A percentile compares a stretch with the other conserved stretches of the same genome.
These are phyloP conservation scores for Usnea hakonensis DNA, from an alignment of 495 filamentous ascomycete species.

Conservation along the genomic window DNA sequence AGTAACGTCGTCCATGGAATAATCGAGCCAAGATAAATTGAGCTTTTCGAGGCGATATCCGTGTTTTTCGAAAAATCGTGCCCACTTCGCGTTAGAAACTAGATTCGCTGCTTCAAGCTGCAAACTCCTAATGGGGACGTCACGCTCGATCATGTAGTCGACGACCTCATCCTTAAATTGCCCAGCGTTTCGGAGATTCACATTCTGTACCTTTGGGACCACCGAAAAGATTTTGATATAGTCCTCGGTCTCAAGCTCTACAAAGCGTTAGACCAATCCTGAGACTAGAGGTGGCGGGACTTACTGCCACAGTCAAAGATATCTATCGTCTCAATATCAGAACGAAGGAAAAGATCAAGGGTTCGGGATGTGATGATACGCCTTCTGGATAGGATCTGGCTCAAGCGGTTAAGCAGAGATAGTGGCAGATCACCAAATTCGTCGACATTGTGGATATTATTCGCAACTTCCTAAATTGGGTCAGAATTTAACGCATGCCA, in stretches of 20 bases:
- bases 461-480: constrained; percentile 56
- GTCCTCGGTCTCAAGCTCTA: constrained; percentile 64
- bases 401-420: constrained; percentile 60
- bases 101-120: constrained; percentile 74
- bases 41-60: constrained; percentile 57
- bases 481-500: constrained; percentile 5
- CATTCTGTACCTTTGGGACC: constrained; percentile 54
- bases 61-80: constrained; percentile 50
- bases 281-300: constrained; percentile 16
- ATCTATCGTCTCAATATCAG: constrained; percentile 54
- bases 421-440: constrained; percentile 73
- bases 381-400: constrained; percentile 72
- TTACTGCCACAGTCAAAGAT: constrained; percentile 73
- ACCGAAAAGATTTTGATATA: constrained; percentile 74
- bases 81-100: constrained; percentile 64
- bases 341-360: constrained; percentile 68
- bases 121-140: constrained; percentile 52
- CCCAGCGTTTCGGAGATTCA: constrained; percentile 71
- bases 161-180: constrained; percentile 79
- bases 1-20: constrained; percentile 63
- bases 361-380: constrained; percentile 63
- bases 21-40: constrained; percentile 60
- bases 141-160: constrained; percentile 66
- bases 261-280: background rate
- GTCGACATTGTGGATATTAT: constrained; percentile 73